A percentile compares a stretch with the other conserved stretches of the same genome.
phyloP scores from a whole-genome alignment of 139 green algal genomes.

The Prasinococcaceae sp. region DNA sequence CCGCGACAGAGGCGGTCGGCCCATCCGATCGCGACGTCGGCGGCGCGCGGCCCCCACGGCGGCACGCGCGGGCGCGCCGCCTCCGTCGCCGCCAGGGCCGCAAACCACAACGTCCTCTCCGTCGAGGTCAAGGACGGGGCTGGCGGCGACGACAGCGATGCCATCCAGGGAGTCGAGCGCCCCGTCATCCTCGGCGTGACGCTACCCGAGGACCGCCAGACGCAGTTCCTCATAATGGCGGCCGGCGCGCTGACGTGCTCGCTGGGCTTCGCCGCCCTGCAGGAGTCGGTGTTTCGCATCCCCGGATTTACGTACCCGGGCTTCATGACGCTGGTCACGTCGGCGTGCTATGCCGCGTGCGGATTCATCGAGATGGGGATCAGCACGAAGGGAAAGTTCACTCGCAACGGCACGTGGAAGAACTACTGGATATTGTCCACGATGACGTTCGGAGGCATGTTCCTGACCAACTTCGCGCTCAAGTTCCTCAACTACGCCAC shows the following conservation, averaged over 20 bases:
- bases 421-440: conserved; percentile 34
- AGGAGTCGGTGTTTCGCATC: conserved; percentile 44
- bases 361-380: conserved; percentile 29
- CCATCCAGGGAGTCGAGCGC: too few species aligned
- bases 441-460: conserved; percentile 34
- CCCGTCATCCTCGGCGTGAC: conserved; percentile 10
- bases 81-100: too few species aligned
- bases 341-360: conserved; percentile 32
- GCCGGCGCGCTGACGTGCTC: conserved; percentile 16
- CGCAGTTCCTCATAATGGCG: conserved; percentile 8
- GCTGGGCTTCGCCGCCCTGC: conserved; percentile 36
- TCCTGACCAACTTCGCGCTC: conserved; percentile 48
- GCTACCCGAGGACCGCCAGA: neutral
- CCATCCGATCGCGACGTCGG: too few species aligned
- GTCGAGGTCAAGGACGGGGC: too few species aligned
- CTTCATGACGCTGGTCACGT: conserved; percentile 49
- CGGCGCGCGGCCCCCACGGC: too few species aligned
- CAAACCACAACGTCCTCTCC: too few species aligned
- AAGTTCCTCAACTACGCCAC: conserved; percentile 54
- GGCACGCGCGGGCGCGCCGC: too few species aligned
- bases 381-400: conserved; percentile 5
- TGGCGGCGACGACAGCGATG: too few species aligned
- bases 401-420: conserved; percentile 20
- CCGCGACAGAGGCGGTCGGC: too few species aligned
- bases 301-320: conserved; percentile 36